Evolutionary conservation across 108 stramenopile species (phyloP).

Genomic region (Fragilaria radians): DNA sequence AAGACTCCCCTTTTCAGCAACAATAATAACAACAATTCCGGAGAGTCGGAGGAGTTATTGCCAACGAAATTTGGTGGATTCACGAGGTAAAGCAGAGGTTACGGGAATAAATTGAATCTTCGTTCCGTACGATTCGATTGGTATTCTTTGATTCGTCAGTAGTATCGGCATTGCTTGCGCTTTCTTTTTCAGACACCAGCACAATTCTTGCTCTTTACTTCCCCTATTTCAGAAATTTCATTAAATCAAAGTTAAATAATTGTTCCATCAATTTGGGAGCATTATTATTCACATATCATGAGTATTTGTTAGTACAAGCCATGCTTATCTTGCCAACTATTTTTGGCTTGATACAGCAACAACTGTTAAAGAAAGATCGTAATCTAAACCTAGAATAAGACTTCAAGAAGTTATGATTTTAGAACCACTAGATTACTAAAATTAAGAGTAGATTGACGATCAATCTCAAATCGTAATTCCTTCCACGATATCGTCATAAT

Average conservation of each 20-base stretch:
- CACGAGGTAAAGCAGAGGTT: slow-evolving; percentile 84
- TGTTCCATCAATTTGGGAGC: slow-evolving; percentile 68
- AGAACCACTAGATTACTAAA: too few species aligned
- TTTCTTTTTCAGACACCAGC: slow-evolving; percentile 64
- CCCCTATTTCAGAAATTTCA: slow-evolving; percentile 44
- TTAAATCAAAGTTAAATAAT: slow-evolving; percentile 51
- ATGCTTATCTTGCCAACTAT: too few species aligned
- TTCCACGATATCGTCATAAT: too few species aligned
- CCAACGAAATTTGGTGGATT: slow-evolving; percentile 49
- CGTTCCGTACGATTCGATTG: slow-evolving; percentile 77
- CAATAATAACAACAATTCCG: background rate
- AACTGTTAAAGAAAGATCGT: too few species aligned
- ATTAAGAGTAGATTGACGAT: too few species aligned
- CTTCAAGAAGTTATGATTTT: too few species aligned
- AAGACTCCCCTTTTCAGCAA: background rate
- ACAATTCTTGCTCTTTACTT: slow-evolving; percentile 49
- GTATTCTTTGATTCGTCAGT: slow-evolving; percentile 57
- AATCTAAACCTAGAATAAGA: too few species aligned
- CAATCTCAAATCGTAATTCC: too few species aligned
- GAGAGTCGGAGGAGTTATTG: background rate
- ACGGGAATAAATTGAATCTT: slow-evolving; percentile 79
- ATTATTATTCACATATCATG: slow-evolving; percentile 44
- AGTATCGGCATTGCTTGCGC: slow-evolving; percentile 54
- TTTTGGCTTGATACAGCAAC: too few species aligned
- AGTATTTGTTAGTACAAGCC: slow-evolving; percentile 53